Evolutionary conservation across 495 filamentous ascomycete species (phyloP).

Genomic region (Penicillium tannophilum): DNA sequence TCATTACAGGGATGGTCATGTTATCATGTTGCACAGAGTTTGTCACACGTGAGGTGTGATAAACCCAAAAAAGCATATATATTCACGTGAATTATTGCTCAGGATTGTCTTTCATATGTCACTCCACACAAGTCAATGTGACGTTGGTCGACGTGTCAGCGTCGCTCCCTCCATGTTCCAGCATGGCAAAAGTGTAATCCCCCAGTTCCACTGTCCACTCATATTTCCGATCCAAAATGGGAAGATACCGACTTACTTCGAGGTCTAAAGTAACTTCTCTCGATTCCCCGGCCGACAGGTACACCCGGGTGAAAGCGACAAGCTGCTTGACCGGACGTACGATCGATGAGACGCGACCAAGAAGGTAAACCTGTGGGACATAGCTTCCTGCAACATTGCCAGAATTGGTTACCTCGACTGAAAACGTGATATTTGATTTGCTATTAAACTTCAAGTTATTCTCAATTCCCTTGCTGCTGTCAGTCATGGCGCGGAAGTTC

Average conservation of each 20-base stretch:
- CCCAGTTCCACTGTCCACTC: slow-evolving; percentile 45
- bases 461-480: not conserved
- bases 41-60: not conserved
- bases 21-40: no score
- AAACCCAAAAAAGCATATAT: no score
- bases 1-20: no score
- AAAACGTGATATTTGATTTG: slow-evolving; percentile 34
- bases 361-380: slow-evolving; percentile 40
- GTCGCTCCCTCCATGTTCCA: slow-evolving; percentile 37
- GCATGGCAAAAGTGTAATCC: slow-evolving; percentile 42
- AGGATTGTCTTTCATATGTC: not conserved
- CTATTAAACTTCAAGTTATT: slow-evolving; percentile 21
- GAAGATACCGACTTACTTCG: slow-evolving; percentile 36
- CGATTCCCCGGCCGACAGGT: slow-evolving; percentile 33
- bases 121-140: slow-evolving; percentile 33
- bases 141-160: slow-evolving; percentile 30
- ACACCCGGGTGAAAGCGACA: slow-evolving; percentile 37
- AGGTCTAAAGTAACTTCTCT: slow-evolving; percentile 13
- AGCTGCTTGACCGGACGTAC: slow-evolving; percentile 44
- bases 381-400: slow-evolving; percentile 36
- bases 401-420: slow-evolving; percentile 33
- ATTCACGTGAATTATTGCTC: no score
- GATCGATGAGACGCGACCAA: slow-evolving; percentile 39
- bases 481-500: not conserved
- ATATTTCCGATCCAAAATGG: slow-evolving; percentile 37